Percentiles rank a stretch among this genome's conserved stretches.
These are phyloP conservation scores for Phaffomyces antillensis DNA, from an alignment of 805 yeast genomes.

Conservation along the genomic window DNA sequence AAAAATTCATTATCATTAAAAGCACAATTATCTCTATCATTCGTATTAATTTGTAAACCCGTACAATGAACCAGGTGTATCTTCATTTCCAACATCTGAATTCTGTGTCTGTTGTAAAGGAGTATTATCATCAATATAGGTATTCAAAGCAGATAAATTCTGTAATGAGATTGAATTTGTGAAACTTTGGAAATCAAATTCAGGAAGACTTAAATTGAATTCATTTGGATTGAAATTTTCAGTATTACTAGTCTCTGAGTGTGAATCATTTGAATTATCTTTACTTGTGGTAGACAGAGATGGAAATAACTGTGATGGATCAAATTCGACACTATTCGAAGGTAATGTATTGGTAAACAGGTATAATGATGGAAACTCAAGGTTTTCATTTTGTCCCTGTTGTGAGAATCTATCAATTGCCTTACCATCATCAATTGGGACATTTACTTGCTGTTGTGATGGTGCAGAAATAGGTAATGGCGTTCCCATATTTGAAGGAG, in stretches of 20 bases:
- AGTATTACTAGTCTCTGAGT: conserved; percentile 12
- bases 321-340: conserved; percentile 12
- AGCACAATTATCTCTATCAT: not conserved
- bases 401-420: not conserved
- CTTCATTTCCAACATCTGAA: not conserved
- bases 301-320: conserved; percentile 24
- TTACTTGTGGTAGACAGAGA: not conserved
- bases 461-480: conserved; percentile 2
- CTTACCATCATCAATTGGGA: not conserved
- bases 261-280: conserved; percentile 4
- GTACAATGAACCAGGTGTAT: conserved; percentile 6
- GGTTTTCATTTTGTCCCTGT: conserved; percentile 1
- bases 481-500: conserved; percentile 2
- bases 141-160: conserved; percentile 19
- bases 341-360: conserved; percentile 22
- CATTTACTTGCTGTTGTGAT: not conserved
- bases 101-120: not conserved
- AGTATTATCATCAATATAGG: conserved; percentile 10
- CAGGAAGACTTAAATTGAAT: conserved; percentile 20
- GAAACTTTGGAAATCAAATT: conserved; percentile 20
- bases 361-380: conserved; percentile 24
- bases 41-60: conserved; percentile 6
- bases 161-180: conserved; percentile 17
- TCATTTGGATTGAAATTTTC: conserved; percentile 17
- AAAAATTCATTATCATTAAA: not conserved